phyloP scores from a whole-genome alignment of 83 land plant species.

The Thuja plicata region DNA sequence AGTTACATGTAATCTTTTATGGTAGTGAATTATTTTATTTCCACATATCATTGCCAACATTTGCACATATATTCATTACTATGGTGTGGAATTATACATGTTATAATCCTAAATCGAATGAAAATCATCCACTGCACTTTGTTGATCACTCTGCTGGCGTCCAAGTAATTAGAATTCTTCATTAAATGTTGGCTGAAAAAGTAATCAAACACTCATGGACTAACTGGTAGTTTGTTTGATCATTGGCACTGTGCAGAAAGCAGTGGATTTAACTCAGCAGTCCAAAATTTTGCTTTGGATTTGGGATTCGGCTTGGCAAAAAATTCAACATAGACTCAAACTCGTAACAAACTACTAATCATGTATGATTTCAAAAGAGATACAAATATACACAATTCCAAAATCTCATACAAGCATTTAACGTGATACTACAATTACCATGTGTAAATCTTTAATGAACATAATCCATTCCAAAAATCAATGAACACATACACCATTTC shows the following conservation, averaged over 20 bases:
- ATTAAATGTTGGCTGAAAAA: slow-evolving; percentile 93
- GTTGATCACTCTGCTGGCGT: slow-evolving; percentile 96
- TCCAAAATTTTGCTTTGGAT: no score
- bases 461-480: no score
- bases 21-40: background rate
- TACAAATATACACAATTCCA: no score
- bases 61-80: background rate
- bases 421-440: no score
- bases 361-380: no score
- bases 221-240: background rate
- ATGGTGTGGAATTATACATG: slow-evolving; percentile 41
- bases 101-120: slow-evolving; percentile 83
- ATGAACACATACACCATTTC: no score
- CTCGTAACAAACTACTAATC: no score
- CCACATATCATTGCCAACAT: background rate
- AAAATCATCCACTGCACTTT: slow-evolving; percentile 86
- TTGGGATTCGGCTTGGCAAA: no score
- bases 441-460: no score
- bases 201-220: slow-evolving; percentile 21
- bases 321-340: no score
- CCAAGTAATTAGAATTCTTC: slow-evolving; percentile 85
- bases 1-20: slow-evolving; percentile 43
- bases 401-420: no score
- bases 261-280: no score
- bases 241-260: background rate